These are phyloP conservation scores for Vitis cinerea DNA, from an alignment of 164 flowering plant genomes.

Conservation along the genomic window DNA sequence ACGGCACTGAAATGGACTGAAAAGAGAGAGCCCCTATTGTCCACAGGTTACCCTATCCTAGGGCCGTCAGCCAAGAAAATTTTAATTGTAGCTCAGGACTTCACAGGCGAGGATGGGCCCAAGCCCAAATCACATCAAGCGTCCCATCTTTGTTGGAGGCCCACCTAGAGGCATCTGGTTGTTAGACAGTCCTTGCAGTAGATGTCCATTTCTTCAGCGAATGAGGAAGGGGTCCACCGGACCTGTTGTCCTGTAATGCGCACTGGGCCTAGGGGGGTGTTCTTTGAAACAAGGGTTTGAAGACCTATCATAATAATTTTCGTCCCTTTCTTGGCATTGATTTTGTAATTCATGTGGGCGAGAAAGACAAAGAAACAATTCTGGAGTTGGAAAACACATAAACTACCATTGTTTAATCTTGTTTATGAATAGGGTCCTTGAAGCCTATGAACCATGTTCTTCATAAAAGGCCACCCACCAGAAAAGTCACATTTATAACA, in stretches of 20 bases:
- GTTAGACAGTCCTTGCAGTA: background rate
- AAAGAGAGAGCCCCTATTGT: too few relatives aligned
- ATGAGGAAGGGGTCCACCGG: background rate
- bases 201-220: slow-evolving; percentile 3
- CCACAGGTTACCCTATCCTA: too few relatives aligned
- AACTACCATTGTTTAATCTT: background rate
- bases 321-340: slow-evolving; percentile 17
- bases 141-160: background rate
- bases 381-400: background rate
- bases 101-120: background rate
- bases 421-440: background rate
- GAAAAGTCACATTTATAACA: slow-evolving; percentile 3
- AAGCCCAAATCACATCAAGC: background rate
- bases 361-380: slow-evolving; percentile 30
- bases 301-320: background rate
- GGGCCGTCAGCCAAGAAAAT: too few relatives aligned
- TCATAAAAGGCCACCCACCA: background rate
- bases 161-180: background rate
- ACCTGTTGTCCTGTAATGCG: background rate
- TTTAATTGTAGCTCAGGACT: too few relatives aligned
- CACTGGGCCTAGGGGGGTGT: background rate
- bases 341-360: slow-evolving; percentile 10
- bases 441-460: background rate
- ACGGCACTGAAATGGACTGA: too few relatives aligned
- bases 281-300: background rate